Base-by-base conservation (phyloP, 2,329 filamentous ascomycete species). In the Lizonia empirigonia region DNA sequence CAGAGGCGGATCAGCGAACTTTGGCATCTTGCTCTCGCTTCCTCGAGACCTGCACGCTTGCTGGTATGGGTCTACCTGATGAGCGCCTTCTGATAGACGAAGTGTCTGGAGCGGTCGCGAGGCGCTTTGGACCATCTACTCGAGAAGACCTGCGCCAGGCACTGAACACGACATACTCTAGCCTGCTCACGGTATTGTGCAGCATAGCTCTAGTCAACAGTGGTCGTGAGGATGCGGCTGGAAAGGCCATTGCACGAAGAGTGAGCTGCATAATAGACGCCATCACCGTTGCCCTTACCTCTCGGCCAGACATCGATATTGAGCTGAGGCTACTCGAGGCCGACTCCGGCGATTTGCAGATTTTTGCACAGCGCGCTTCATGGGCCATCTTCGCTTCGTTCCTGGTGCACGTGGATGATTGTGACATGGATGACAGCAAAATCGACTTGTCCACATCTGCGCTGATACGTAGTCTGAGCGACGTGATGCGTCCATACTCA, bases 161-260 rank as follows among this genome's bases (percentile, higher is more conserved):
- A 10, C 45, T 74, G 9, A 62, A 66, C 27, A 73, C 67, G 3
- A 72, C 71, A 2, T 70, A 63, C 50, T 71, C 67, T 2, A 72
- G 69, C 42, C 59, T 73, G 7, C 44, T 72, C 18, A 72, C 69
- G 1, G 56, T 73, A 10, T 26, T 73, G 29, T 65, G 63, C 42
- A 71, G 69, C 38, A 69, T 72, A 42, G 62, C 63, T 3, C 61
- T 71, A 8, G 64, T 60, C 34, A 65, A 64, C 36, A 55, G 35
- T 20, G 52, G 54, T 29, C 62, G 53, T 10, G 60, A 65, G 3
- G 56, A 67, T 15, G 6, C 12, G 18, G 36, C 55, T 3, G 63
- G 59, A 4, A 44, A 58, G 27, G 34, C 19, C 3, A 57, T 62
- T 3, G 46, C 58, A 4, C 45, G 50, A 19, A 51, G 61, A 35